phyloP scores from a whole-genome alignment of 2,329 filamentous ascomycete genomes.

The Trichoderma simmonsii region DNA sequence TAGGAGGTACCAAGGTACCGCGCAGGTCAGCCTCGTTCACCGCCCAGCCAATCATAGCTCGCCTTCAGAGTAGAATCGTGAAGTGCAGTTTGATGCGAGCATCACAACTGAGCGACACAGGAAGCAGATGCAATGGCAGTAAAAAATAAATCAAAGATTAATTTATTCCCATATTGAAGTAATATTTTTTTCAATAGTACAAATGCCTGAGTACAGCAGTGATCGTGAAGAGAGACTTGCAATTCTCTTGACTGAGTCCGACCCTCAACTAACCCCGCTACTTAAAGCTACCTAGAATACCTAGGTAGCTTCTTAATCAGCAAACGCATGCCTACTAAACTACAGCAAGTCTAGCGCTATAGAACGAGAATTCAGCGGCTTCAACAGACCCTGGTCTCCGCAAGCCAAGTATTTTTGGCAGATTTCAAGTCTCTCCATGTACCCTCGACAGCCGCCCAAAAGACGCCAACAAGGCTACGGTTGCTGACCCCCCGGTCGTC shows the following conservation, averaged over 20 bases:
- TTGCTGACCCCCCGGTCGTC: conserved; percentile 13
- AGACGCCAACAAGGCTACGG: conserved; percentile 10
- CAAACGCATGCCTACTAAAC: not conserved
- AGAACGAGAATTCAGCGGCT: not conserved
- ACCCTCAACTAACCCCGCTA: not conserved
- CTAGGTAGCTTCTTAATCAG: not conserved
- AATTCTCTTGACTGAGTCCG: not conserved
- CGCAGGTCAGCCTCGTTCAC: conserved; percentile 8
- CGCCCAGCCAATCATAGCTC: not conserved
- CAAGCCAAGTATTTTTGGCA: not conserved
- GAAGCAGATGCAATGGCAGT: not conserved
- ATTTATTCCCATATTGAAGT: not conserved
- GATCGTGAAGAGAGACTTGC: not conserved
- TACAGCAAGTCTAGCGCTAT: not conserved
- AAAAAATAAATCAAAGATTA: not conserved
- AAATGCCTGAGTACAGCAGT: not conserved
- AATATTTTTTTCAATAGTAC: not conserved
- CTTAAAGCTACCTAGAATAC: not conserved
- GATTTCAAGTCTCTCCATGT: not conserved
- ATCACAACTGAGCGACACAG: not conserved
- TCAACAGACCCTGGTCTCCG: not conserved
- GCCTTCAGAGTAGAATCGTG: not conserved
- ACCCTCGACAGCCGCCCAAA: not conserved
- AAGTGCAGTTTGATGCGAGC: not conserved
- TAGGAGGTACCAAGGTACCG: conserved; percentile 12